Base-by-base conservation (phyloP, 192 early-diverging fungal genomes). In the Funneliformis geosporum region DNA sequence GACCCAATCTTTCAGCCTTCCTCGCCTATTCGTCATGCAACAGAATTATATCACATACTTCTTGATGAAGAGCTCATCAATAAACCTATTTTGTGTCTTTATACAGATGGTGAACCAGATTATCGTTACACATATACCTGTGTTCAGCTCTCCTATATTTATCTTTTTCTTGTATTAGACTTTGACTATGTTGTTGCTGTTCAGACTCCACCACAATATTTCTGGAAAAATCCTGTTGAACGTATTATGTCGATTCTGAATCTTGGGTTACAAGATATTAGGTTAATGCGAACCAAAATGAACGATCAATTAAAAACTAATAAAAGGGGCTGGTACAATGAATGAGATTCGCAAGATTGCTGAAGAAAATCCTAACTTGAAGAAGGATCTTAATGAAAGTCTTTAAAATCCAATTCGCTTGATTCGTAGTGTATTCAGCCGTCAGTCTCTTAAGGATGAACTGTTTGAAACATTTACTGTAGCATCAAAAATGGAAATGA, bases 171-270 rank as follows among this genome's bases (percentile, higher is more conserved):
- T 43, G 18, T 1, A 25, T 61, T 61, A 25, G 21, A 61, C n/a
- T 25, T 61, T 61, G 60, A 61, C n/a, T 61, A 61, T 61, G 14
- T 61, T 61, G 60, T 61, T 61, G 60, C 60, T 25, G 60, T 61
- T 61, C 18, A 5, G 5, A 61, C 18, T 25, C 60, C 21, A 21
- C 60, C 60, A 61, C 21, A 61, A 61, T 21, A 61, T 61, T 61
- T n/a, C 14, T 61, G 60, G 60, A 61, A 61, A 61, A n/a, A n/a
- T n/a, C n/a, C n/a, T n/a, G n/a, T n/a, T n/a, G n/a, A n/a, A n/a
- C n/a, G n/a, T n/a, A n/a, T n/a, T n/a, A n/a, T n/a, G n/a, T n/a
- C n/a, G n/a, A n/a, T n/a, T n/a, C n/a, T n/a, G n/a, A n/a, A n/a
- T n/a, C 18, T 61, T n/a, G 60, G 21, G 5, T n/a, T 61, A 21